Evolutionary conservation across 768 basidiomycete genomes (phyloP).

Genomic region (Mycena metata): DNA sequence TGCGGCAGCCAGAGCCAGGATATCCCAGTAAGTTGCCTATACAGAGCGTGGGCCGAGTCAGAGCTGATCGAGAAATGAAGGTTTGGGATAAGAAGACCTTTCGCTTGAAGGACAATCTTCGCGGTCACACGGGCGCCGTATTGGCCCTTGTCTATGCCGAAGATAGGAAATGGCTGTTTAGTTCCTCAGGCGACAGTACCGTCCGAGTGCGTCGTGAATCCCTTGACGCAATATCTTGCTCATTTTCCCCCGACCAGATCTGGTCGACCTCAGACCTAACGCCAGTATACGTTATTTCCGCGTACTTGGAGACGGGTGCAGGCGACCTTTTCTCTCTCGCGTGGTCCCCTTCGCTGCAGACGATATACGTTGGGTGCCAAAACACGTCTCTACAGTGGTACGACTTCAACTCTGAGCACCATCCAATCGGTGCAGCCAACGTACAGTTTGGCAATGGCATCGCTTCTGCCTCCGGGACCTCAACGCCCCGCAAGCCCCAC

Average conservation of each 20-base stretch:
- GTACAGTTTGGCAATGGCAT: constrained; percentile 28
- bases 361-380: constrained; percentile 90
- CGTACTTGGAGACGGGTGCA: constrained; percentile 83
- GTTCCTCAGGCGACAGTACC: constrained; percentile 92
- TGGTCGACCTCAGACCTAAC: constrained; percentile 83
- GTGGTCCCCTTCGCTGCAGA: constrained; percentile 78
- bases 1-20: constrained; percentile 85
- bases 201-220: constrained; percentile 70
- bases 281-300: constrained; percentile 79
- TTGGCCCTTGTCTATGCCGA: constrained; percentile 82
- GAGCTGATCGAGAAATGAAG: constrained; percentile 53
- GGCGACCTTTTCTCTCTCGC: constrained; percentile 91
- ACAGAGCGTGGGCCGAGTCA: constrained; percentile 10
- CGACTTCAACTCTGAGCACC: constrained; percentile 57
- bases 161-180: constrained; percentile 89
- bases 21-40: constrained; percentile 69
- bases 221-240: background rate
- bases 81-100: constrained; percentile 88
- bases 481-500: constrained; percentile 66
- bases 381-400: constrained; percentile 95
- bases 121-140: constrained; percentile 89
- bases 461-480: constrained; percentile 48
- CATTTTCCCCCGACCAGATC: constrained; percentile 60
- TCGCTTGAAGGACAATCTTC: constrained; percentile 74
- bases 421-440: constrained; percentile 37